Evolutionary conservation across 176 grass and related monocot genomes (phyloP), one percentile per base, ranked within the genome.

Genomic region (Rhipidocladum racemiflorum): DNA sequence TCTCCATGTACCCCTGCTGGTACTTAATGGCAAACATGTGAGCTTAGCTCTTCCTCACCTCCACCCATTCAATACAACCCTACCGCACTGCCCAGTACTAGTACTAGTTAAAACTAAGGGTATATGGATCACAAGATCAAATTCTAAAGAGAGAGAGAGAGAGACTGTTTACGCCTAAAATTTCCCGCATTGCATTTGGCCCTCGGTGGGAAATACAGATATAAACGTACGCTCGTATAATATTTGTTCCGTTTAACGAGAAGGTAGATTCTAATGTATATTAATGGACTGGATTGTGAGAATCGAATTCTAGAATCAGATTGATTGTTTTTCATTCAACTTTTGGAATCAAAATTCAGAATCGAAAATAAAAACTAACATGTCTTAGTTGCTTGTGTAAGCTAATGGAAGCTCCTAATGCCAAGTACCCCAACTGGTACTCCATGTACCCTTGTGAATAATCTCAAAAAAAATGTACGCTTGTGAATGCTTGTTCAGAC

Each of bases 11-110:
- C 76, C 44, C 17, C 39, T 81, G 54, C 17, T 55, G 69, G 76
- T 81, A 61, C 43, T 74, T 86, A 72, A 81, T 70, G 71, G 11
- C 83, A 29, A 11, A 29, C 82, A 85, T 56, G 76, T 76, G 82
- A 70, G 53, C 57, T 78, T 61, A 68, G 68, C 50, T 76, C 42
- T 59, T 75, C 20, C 54, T 64, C 57, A 14, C 56, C 42, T 77
- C 60, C 60, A 4, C 32, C 57, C 23, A 49, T 88, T 84, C 61
- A 42, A 30, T 49, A 16, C 34, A 66, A 28, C 75, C 40, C 39
- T 51, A 61, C 30, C 62, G 80, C 61, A 42, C 42, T 61, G 76
- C 25, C 39, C 2, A 35, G 68, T 50, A 75, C 68, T 18, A 44
- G 4, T 18, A 9, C 20, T 66, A 20, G 18, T 76, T 25, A 46